Conservation (phyloP, 257 asterid species). For the Pogostemon cablin region DNA sequence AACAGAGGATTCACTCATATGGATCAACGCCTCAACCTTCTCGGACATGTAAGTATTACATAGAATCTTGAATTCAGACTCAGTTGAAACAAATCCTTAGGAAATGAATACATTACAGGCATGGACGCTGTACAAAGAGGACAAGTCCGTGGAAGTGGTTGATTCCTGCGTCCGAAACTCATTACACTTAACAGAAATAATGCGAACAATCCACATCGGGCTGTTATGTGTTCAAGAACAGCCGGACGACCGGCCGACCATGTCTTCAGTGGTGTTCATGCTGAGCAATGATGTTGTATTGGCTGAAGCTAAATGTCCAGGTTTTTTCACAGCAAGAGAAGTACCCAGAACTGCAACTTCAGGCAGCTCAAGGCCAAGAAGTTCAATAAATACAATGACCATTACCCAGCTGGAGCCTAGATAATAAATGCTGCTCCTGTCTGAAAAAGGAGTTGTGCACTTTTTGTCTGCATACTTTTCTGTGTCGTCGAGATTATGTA, state of each 20-base stretch:
- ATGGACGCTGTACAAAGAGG: conserved; percentile 39
- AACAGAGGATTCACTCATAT: not conserved
- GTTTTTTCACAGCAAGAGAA: conserved; percentile 35
- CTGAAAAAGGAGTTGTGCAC: no score
- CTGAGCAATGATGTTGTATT: conserved; percentile 33
- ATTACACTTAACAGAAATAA: not conserved
- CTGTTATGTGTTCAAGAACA: conserved; percentile 3
- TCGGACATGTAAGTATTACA: not conserved
- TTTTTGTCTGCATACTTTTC: no score
- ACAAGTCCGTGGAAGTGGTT: conserved; percentile 28
- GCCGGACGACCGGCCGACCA: conserved; percentile 21
- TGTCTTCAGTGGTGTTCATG: conserved; percentile 35
- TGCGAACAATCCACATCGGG: conserved; percentile 19
- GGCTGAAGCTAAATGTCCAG: conserved; percentile 33
- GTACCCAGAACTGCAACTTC: not conserved
- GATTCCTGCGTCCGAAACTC: conserved; percentile 17
- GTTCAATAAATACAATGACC: not conserved
- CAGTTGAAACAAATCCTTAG: not conserved
- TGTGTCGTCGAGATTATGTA: no score
- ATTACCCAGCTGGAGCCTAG: conserved; percentile 1
- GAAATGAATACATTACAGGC: conserved; percentile 25
- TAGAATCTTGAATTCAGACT: not conserved
- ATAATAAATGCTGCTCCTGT: not conserved
- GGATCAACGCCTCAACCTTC: not conserved
- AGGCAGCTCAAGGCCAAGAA: not conserved